phyloP scores from a whole-genome alignment of 768 basidiomycete species.

The Gymnopilus dilepis region DNA sequence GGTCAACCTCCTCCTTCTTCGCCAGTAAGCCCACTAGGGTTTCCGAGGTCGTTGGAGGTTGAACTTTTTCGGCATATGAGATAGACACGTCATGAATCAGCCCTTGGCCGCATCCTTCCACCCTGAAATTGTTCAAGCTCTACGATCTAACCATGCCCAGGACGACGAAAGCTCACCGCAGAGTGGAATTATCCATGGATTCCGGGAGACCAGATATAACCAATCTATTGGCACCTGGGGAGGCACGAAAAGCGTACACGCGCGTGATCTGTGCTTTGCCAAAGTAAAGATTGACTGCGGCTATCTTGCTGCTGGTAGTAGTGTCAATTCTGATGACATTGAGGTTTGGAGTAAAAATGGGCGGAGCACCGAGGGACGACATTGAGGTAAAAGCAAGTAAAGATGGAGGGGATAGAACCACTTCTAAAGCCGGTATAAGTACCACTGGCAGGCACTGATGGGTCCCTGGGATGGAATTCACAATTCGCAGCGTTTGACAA shows the following conservation, averaged over 20 bases:
- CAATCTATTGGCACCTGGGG: slow-evolving; percentile 45
- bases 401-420: background rate
- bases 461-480: background rate
- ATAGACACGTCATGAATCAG: slow-evolving; percentile 52
- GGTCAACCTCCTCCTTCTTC: slow-evolving; percentile 28
- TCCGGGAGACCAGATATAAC: slow-evolving; percentile 41
- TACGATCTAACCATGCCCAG: background rate
- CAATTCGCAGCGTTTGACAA: background rate
- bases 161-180: slow-evolving; percentile 36
- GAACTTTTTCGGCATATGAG: slow-evolving; percentile 21
- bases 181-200: slow-evolving; percentile 40
- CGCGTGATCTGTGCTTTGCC: slow-evolving; percentile 44
- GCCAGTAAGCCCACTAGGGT: slow-evolving; percentile 29
- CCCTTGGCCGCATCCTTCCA: slow-evolving; percentile 48
- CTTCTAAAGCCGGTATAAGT: background rate
- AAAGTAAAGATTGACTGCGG: slow-evolving; percentile 39
- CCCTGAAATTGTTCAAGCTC: slow-evolving; percentile 30
- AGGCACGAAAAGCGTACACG: slow-evolving; percentile 36
- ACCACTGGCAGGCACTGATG: background rate
- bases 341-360: background rate
- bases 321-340: slow-evolving; percentile 12
- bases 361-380: background rate
- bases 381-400: background rate
- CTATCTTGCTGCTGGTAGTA: slow-evolving; percentile 37
- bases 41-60: slow-evolving; percentile 29